phyloP scores from a whole-genome alignment of 345 rosid species.

The Moringa oleifera region DNA sequence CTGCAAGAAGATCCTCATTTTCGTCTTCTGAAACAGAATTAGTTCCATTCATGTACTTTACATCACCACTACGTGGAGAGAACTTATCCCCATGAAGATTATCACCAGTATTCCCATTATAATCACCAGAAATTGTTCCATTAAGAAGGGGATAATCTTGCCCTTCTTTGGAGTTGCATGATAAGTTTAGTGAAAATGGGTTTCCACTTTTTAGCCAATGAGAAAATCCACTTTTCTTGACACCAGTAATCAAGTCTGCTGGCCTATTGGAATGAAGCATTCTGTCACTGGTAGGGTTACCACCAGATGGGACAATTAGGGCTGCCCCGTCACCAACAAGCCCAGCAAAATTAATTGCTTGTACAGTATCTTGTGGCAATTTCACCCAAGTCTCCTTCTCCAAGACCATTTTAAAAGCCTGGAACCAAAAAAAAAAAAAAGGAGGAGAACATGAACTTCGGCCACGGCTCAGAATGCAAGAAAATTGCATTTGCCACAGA shows the following conservation, averaged over 20 bases:
- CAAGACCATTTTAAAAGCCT: conserved; percentile 98
- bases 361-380: conserved; percentile 66
- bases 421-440: conserved; percentile 12
- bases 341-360: conserved; percentile 80
- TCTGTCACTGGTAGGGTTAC: conserved; percentile 38
- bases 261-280: conserved; percentile 42
- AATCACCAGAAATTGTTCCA: conserved; percentile 43
- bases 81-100: conserved; percentile 32
- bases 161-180: conserved; percentile 33
- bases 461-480: neutral
- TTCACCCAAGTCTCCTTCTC: conserved; percentile 92
- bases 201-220: conserved; percentile 78
- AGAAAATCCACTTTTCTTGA: conserved; percentile 67
- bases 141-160: conserved; percentile 36
- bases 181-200: conserved; percentile 67
- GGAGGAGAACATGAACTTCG: too few species aligned
- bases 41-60: conserved; percentile 43
- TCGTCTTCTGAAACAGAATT: conserved; percentile 71
- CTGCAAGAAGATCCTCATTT: conserved; percentile 96
- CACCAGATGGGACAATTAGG: conserved; percentile 50
- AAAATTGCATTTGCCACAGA: neutral
- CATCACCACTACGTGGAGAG: conserved; percentile 31
- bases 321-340: conserved; percentile 97
- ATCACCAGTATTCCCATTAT: conserved; percentile 33
- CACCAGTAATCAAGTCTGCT: conserved; percentile 28